Base-by-base conservation (phyloP, 1,284 basidiomycete species). In the Spongiforma sp. region DNA sequence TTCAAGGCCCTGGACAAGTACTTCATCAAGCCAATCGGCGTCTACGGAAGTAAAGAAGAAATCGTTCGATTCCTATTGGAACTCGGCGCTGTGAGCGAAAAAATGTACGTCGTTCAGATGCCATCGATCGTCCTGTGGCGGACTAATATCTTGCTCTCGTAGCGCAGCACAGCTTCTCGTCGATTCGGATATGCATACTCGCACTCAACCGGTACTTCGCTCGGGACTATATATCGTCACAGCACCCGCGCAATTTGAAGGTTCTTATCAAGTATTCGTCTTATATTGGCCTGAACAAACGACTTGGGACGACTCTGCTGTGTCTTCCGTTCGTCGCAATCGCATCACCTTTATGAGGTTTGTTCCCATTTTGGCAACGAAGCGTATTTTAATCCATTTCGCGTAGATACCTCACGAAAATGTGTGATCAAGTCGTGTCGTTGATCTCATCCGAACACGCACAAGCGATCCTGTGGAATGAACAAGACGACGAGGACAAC, bases 321-420 rank as follows among this genome's bases (percentile, higher is more conserved):
- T 75, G 2, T 77, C 81, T 0, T 77, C 85, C 5, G 79, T 86
- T 46, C 69, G 77, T 30, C 78, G 83, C 2, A 89, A 88, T 71
- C 78, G 87, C 15, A 75, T 85, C 8, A 88, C 86, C 0, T 89
- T 89, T 67, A 87, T 89, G 84, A 74, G 87, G 88, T 86, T 66
- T n/a, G 75, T 61, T 24, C 10, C 11, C 12, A 19, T 57, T 2
- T 48, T 32, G 0, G 26, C 28, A 19, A 17, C 30, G 11, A 33
- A 6, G 1, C n/a, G 30, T 3, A n/a, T 33, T 15, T 12, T 24
- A 55, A 12, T 24, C 3, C 8, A n/a, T 59, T 5, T 33, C 9
- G 6, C 7, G 15, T 26, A 87, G 86, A 55, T 89, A 88, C 67
- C 79, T 88, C 17, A 85, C 80, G 8, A 86, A 86, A 73, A 80